Base-by-base conservation (phyloP, 768 basidiomycete species). In the Russula earlei region DNA sequence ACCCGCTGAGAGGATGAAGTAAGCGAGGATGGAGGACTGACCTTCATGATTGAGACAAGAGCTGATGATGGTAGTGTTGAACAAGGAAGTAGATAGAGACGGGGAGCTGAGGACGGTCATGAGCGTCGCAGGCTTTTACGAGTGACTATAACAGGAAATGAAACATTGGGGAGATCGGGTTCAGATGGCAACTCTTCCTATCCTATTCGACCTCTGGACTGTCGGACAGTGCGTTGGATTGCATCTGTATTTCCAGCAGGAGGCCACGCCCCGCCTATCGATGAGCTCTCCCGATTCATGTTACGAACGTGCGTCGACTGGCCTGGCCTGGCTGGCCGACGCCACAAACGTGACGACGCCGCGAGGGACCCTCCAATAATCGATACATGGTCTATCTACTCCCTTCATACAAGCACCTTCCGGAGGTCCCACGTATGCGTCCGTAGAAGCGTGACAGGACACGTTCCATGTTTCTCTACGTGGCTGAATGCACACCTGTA, bases 401-500 rank as follows among this genome's bases (percentile, higher is more conserved):
- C n/a, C 24, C 17, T 31, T 49, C 59, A 93, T 52, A 90, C 77
- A 66, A 95, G 68, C 14, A 96, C 87, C 68, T 94, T 91, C 67
- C 92, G 75, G 69, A 96, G 68, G 68, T 93, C 86, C 82, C 90
- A 92, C 59, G 79, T 78, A 56, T 77, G 77, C 20, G 84, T 76
- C 3, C 83, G 84, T 51, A 89, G 69, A 47, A 93, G 77, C 54
- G 93, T 95, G 63, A 97, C 82, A 57, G 93, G 93, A 73, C 93
- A 97, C 68, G 73, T 79, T 38, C 84, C 83, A 56, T 84, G 73
- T 66, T 80, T 81, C 70, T 87, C 82, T 34, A 94, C 82, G 62
- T 90, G 80, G 58, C 86, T 84, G 73, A 87, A 84, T 53, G 86
- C 87, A 72, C 94, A 96, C 34, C 87, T 82, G 68, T 93, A 97